Percentiles rank a stretch among this genome's conserved stretches.
Evolutionary conservation across 108 stramenopile genomes (phyloP).

Genomic region (Parmales sp.): DNA sequence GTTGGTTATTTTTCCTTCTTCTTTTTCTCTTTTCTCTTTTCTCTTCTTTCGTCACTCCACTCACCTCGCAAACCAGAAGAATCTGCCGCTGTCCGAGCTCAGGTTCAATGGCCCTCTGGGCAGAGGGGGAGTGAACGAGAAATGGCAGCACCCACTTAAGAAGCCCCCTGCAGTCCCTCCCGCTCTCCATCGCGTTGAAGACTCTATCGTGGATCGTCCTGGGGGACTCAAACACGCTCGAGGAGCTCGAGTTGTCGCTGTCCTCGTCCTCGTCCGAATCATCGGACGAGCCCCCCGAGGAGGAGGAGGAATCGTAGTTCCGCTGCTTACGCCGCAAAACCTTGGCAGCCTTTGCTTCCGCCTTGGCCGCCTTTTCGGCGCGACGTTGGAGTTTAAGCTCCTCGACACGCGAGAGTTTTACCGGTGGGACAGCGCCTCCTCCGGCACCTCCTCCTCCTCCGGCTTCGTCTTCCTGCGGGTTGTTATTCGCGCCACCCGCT

Average conservation of each 20-base stretch:
- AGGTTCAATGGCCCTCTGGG: neutral
- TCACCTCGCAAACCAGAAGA: neutral
- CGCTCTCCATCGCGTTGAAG: neutral
- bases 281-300: neutral
- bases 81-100: neutral
- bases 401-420: neutral
- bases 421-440: neutral
- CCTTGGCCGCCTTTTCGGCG: neutral
- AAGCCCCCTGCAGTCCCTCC: neutral
- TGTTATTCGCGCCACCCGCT: no score
- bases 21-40: no score
- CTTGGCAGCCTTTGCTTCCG: neutral
- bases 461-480: neutral
- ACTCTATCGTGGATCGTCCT: neutral
- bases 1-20: no score
- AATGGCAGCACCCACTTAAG: slow-evolving; percentile 5
- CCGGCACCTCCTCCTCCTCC: neutral
- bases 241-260: neutral
- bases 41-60: no score
- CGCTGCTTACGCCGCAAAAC: no score
- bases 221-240: neutral
- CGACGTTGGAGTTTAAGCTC: no score
- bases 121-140: neutral
- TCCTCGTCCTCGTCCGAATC: neutral
- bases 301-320: no score